A percentile compares a stretch with the other conserved stretches of the same genome.
Evolutionary conservation across 1,284 basidiomycete genomes (phyloP).

Genomic region (Pholiota adiposa): DNA sequence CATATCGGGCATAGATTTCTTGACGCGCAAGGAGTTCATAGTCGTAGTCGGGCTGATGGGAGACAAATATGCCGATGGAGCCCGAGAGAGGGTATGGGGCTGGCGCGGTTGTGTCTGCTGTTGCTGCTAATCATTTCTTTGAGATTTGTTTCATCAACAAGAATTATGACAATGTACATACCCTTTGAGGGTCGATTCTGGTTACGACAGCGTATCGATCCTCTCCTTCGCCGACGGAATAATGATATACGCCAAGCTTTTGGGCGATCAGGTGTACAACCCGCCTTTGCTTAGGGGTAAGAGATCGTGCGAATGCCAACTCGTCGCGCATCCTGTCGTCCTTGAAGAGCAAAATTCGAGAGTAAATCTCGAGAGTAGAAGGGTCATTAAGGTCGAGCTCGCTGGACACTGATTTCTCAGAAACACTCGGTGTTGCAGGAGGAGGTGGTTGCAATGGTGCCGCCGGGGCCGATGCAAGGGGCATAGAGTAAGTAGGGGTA

Average conservation of each 20-base stretch:
- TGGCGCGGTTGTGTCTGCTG: constrained; percentile 41
- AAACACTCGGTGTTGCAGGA: constrained; percentile 60
- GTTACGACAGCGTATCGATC: constrained; percentile 94
- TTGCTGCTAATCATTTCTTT: constrained; percentile 28
- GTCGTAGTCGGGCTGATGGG: constrained; percentile 52
- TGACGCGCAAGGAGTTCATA: constrained; percentile 70
- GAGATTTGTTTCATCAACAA: constrained; percentile 17
- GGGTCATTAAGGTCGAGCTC: constrained; percentile 97
- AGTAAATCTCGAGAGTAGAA: constrained; percentile 95
- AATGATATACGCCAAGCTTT: constrained; percentile 94
- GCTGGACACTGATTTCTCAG: constrained; percentile 60
- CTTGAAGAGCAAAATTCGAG: constrained; percentile 95
- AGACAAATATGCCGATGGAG: constrained; percentile 72
- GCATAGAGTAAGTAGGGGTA: constrained; percentile 58
- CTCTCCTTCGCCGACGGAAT: constrained; percentile 92
- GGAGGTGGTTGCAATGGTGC: constrained; percentile 50
- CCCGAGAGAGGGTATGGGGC: constrained; percentile 71
- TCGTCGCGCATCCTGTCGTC: constrained; percentile 98
- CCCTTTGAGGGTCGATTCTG: constrained; percentile 79
- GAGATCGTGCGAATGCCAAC: constrained; percentile 89
- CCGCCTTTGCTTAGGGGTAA: constrained; percentile 85
- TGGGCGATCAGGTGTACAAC: constrained; percentile 97
- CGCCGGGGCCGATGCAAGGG: constrained; percentile 47
- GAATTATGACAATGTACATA: constrained; percentile 40
- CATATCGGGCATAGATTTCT: constrained; percentile 97